Percentiles rank a stretch among this genome's conserved stretches.
These are phyloP conservation scores for Botrytis sinoallii DNA, from an alignment of 2,329 filamentous ascomycete genomes.

Conservation along the genomic window DNA sequence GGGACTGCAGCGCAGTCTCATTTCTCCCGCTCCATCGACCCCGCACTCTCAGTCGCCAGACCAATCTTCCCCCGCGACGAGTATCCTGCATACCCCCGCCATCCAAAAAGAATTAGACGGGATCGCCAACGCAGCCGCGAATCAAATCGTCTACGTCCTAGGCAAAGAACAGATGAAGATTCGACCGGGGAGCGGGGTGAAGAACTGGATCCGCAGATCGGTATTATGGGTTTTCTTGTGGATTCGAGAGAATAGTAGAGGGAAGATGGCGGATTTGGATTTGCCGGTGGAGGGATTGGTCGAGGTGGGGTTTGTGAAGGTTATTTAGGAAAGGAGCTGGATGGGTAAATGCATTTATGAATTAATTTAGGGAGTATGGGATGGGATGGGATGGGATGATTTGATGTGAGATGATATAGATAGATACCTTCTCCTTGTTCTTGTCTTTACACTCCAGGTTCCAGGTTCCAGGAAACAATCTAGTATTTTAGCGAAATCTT, in stretches of 20 bases:
- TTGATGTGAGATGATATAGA: too few species aligned
- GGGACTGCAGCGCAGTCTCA: neutral
- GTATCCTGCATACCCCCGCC: conserved; percentile 29
- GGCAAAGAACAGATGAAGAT: conserved; percentile 62
- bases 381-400: too few species aligned
- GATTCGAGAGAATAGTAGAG: conserved; percentile 62
- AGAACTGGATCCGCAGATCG: conserved; percentile 40
- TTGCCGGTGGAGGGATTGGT: conserved; percentile 59
- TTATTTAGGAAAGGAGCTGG: conserved; percentile 45
- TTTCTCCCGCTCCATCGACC: neutral
- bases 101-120: conserved; percentile 43
- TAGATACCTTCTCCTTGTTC: neutral
- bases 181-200: conserved; percentile 38
- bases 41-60: neutral
- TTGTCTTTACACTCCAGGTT: too few species aligned
- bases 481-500: neutral
- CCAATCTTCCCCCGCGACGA: neutral
- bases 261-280: conserved; percentile 62
- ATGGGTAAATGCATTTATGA: too few species aligned
- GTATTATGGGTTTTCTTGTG: conserved; percentile 58
- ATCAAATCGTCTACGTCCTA: conserved; percentile 54
- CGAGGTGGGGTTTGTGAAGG: conserved; percentile 68
- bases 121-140: conserved; percentile 45
- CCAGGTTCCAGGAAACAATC: accelerated
- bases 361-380: too few species aligned